Evolutionary conservation across 495 filamentous ascomycete species (phyloP).

Genomic region (Trichoderma reesei): DNA sequence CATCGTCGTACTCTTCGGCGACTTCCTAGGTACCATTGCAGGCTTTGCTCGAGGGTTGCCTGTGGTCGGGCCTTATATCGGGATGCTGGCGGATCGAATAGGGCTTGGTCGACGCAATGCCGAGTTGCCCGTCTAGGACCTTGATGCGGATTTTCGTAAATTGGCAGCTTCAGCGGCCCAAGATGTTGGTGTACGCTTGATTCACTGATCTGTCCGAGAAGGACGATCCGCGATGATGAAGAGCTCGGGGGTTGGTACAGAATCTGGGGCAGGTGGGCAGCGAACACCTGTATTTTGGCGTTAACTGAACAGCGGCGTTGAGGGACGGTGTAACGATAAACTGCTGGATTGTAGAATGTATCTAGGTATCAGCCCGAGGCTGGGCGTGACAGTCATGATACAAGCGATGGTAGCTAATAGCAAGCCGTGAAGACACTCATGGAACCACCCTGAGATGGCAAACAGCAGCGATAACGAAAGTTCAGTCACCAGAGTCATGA

Average conservation of each 20-base stretch:
- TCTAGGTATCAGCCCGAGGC: background rate
- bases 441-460: background rate
- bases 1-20: slow-evolving; percentile 85
- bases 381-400: background rate
- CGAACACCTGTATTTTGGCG: slow-evolving; percentile 1
- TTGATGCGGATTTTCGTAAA: background rate
- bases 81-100: slow-evolving; percentile 51
- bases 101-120: slow-evolving; percentile 58
- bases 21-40: slow-evolving; percentile 87
- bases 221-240: background rate
- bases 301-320: background rate
- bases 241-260: background rate
- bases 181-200: background rate
- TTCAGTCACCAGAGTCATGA: background rate
- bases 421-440: background rate
- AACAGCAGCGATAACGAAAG: background rate
- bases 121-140: slow-evolving; percentile 59
- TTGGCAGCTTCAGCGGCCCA: background rate
- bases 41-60: slow-evolving; percentile 79
- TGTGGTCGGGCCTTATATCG: slow-evolving; percentile 75
- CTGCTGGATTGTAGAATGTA: slow-evolving; percentile 2
- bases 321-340: background rate
- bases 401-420: background rate
- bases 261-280: background rate
- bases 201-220: background rate